These are phyloP conservation scores for Ceriops tagal DNA, from an alignment of 345 rosid species.

Conservation along the genomic window DNA sequence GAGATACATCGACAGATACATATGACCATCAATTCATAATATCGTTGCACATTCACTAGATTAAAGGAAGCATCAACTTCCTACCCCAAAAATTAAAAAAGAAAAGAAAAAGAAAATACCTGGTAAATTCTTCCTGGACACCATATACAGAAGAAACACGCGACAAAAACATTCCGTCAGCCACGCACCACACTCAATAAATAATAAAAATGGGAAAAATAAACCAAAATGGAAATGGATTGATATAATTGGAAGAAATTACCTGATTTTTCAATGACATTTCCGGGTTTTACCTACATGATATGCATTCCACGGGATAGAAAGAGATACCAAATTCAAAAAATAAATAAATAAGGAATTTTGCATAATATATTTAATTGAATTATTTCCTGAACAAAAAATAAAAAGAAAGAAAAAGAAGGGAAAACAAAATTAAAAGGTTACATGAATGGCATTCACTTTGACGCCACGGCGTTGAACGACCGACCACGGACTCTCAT, in stretches of 20 bases:
- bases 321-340: neutral
- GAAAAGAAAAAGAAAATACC: constrained; percentile 32
- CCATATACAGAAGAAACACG: constrained; percentile 15
- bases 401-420: neutral
- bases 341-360: neutral
- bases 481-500: constrained; percentile 50
- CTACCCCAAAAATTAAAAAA: neutral
- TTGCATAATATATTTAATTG: too few relatives aligned
- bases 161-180: neutral
- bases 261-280: constrained; percentile 88
- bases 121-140: constrained; percentile 76
- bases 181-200: neutral
- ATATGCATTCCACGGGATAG: too few relatives aligned
- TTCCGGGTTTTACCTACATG: constrained; percentile 73
- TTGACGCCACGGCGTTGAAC: constrained; percentile 66
- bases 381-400: neutral
- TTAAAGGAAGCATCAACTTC: too few relatives aligned
- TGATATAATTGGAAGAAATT: neutral
- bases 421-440: neutral
- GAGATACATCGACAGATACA: neutral
- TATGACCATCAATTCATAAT: constrained; percentile 2
- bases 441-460: constrained; percentile 73
- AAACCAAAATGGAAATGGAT: neutral
- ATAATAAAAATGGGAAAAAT: neutral
- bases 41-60: neutral